Base-by-base conservation (phyloP, 306 rosid species). In the Cucurbita ficifolia region DNA sequence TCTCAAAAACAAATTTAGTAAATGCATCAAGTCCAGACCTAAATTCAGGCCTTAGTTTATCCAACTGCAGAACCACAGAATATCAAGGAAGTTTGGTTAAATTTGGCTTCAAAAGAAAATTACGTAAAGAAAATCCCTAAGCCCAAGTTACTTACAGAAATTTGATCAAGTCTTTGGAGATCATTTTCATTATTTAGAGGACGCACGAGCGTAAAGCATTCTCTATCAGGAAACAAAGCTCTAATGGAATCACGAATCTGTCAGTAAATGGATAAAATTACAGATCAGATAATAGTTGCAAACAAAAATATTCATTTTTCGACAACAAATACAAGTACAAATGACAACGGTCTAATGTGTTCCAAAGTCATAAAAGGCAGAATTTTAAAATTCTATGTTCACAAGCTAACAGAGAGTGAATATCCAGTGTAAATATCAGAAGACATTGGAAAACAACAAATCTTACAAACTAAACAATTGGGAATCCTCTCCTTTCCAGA, bases 151-250 rank as follows among this genome's bases (percentile, higher is more conserved):
- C 92, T 79, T 29, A 89, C 97, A 72, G 82, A 76, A 79, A 89
- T 95, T 86, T 89, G 90, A 79, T 91, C 99, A 78, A 95, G 86
- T 77, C 90, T 78, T 80, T 87, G 99, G 10, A 91, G 96, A 63
- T 91, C 97, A 77, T 76, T 84, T 85, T 95, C 99, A 8, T 85
- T 83, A 80, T 91, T 88, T 82, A 95, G 82, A 72, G 99, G 99
- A 57, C 97, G 91, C 76, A 88, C 91, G 46, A 95, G 97, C 40
- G 97, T 85, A 89, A 91, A 91, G 79, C 99, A 95, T 73, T 95
- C 99, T 85, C 97, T 81, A 51, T 95, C 96, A 3, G 96, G 99
- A 83, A 95, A 95, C 59, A 95, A 81, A 82, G 97, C 96, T 77
- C 94, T 85, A 67, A 95, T 89, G 67, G 97, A 85, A 56, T 91